phyloP scores from a whole-genome alignment of 1,139 yeast genomes.

The Diutina pseudorugosa region DNA sequence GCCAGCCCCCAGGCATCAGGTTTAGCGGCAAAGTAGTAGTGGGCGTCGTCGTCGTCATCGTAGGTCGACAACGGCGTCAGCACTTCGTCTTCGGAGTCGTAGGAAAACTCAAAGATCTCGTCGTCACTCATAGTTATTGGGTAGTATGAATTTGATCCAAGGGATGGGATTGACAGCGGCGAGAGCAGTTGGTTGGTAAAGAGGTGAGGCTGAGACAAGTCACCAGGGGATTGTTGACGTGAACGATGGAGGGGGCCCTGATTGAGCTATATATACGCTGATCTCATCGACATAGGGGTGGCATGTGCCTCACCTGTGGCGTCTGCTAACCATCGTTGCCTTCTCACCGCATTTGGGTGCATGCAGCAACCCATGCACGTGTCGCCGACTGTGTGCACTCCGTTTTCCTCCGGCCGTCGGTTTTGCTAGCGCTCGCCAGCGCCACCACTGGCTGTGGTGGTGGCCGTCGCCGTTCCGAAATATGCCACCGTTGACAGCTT shows the following conservation, averaged over 20 bases:
- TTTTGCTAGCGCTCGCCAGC: background rate
- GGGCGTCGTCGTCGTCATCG: background rate
- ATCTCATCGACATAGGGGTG: background rate
- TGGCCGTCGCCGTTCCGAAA: too few relatives aligned
- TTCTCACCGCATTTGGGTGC: background rate
- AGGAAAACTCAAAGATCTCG: slow-evolving; percentile 3
- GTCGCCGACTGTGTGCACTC: too few relatives aligned
- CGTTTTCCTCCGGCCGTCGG: too few relatives aligned
- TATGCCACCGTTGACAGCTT: too few relatives aligned
- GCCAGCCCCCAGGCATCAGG: background rate
- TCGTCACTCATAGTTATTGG: background rate
- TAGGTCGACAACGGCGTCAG: background rate
- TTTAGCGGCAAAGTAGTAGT: background rate
- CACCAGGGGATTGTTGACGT: background rate
- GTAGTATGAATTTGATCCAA: too few relatives aligned
- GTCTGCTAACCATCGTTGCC: background rate
- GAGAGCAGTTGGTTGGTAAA: too few relatives aligned
- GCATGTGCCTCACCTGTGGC: background rate
- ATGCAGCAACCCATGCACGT: background rate
- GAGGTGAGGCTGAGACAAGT: background rate
- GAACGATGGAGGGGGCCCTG: too few relatives aligned
- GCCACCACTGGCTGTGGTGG: background rate
- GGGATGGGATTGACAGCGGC: too few relatives aligned
- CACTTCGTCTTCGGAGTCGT: slow-evolving; percentile 2
- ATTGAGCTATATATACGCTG: background rate